Conservation (phyloP, 2,329 filamentous ascomycete species). For the Elsinoe fawcettii region DNA sequence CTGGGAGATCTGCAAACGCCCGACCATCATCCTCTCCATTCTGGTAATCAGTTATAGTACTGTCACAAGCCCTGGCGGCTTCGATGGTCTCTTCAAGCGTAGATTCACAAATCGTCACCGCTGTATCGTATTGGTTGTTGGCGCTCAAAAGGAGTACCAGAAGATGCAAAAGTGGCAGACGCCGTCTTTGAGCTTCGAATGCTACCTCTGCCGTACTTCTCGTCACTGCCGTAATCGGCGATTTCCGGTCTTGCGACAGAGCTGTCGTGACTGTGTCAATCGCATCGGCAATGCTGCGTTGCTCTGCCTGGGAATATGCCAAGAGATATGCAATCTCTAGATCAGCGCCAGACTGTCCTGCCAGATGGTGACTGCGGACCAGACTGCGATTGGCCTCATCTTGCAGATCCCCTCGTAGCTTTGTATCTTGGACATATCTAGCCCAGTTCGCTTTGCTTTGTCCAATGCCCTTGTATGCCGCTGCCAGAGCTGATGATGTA, state of each 20-base stretch:
- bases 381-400: slow-evolving; percentile 68
- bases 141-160: slow-evolving; percentile 79
- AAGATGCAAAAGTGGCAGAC: slow-evolving; percentile 87
- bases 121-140: slow-evolving; percentile 74
- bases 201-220: slow-evolving; percentile 9
- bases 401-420: slow-evolving; percentile 64
- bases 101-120: slow-evolving; percentile 75
- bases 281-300: slow-evolving; percentile 68
- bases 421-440: slow-evolving; percentile 67
- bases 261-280: slow-evolving; percentile 42
- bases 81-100: slow-evolving; percentile 81
- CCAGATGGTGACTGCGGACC: slow-evolving; percentile 48
- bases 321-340: slow-evolving; percentile 73
- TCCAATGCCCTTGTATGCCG: slow-evolving; percentile 77
- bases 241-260: background rate
- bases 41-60: slow-evolving; percentile 33
- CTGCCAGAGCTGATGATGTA: slow-evolving; percentile 54
- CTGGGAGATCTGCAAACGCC: background rate
- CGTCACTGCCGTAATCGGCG: background rate
- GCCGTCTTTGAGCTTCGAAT: slow-evolving; percentile 46
- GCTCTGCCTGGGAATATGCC: slow-evolving; percentile 79
- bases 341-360: slow-evolving; percentile 39
- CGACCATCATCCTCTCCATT: background rate
- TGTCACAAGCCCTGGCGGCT: slow-evolving; percentile 5
- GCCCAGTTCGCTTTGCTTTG: slow-evolving; percentile 84